These are phyloP conservation scores for Ophidiomyces ophidiicola DNA, from an alignment of 2,329 filamentous ascomycete species.

Conservation along the genomic window DNA sequence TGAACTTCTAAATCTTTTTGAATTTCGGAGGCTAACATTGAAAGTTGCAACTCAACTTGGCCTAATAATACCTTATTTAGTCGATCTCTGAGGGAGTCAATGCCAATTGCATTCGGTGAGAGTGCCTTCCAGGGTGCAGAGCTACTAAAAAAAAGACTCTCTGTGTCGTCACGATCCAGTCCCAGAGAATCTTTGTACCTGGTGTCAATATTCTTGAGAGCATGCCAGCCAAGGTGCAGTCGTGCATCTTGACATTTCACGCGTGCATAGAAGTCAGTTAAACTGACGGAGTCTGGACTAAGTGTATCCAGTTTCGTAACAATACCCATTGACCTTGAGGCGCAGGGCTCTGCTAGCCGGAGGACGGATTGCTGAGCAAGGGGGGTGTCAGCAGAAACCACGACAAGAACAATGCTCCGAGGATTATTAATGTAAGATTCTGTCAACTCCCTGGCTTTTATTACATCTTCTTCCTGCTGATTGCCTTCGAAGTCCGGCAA, in stretches of 20 bases:
- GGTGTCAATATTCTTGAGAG: constrained; percentile 35
- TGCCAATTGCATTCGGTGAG: constrained; percentile 20
- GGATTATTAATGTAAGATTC: constrained; percentile 32
- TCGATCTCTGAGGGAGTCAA: constrained; percentile 22
- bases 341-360: constrained; percentile 24
- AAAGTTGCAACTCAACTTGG: constrained; percentile 26
- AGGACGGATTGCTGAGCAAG: constrained; percentile 34
- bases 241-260: constrained; percentile 32
- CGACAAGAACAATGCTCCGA: constrained; percentile 37
- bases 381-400: constrained; percentile 36
- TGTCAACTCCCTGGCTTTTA: constrained; percentile 40
- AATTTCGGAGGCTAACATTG: constrained; percentile 28
- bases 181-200: constrained; percentile 21
- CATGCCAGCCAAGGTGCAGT: constrained; percentile 40
- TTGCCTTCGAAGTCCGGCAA: constrained; percentile 43
- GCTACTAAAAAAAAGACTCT: constrained; percentile 25
- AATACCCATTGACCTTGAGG: constrained; percentile 33
- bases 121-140: constrained; percentile 21
- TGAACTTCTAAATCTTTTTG: constrained; percentile 26
- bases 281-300: constrained; percentile 25
- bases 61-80: constrained; percentile 25
- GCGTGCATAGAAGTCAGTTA: constrained; percentile 27
- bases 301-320: constrained; percentile 39
- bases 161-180: constrained; percentile 21
- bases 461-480: constrained; percentile 43